Evolutionary conservation across 176 grass and related monocot genomes (phyloP).

Genomic region (Bolboschoenus planiculmis): DNA sequence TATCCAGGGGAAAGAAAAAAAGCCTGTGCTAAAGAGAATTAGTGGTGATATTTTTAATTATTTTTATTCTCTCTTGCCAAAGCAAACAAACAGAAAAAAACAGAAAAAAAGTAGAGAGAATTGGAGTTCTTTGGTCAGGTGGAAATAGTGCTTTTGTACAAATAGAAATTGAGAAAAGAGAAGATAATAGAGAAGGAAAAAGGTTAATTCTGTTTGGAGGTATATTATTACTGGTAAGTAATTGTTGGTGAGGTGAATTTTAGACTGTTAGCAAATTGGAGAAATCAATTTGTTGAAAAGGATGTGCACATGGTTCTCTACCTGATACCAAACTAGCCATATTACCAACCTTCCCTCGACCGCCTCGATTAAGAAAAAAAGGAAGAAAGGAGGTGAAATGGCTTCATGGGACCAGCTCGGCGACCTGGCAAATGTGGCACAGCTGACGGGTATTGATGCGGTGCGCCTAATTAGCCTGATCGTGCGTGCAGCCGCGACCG

Average conservation of each 20-base stretch:
- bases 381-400: constrained; percentile 19
- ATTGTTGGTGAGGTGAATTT: not conserved
- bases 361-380: not conserved
- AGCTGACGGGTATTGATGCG: constrained; percentile 75
- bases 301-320: not conserved
- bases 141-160: not conserved
- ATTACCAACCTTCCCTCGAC: not conserved
- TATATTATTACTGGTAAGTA: not conserved
- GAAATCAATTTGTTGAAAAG: not conserved
- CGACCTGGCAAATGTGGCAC: constrained; percentile 45
- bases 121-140: not conserved
- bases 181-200: not conserved
- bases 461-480: constrained; percentile 60
- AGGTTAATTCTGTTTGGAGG: not conserved
- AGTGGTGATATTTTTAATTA: not conserved
- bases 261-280: not conserved
- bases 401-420: constrained; percentile 49
- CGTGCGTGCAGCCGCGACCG: constrained; percentile 50
- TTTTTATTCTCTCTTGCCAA: not conserved
- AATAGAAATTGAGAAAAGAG: not conserved
- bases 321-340: not conserved
- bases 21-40: not conserved
- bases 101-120: not conserved
- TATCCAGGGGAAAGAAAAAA: not conserved
- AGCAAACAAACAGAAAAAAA: not conserved